Conservation (phyloP, 768 basidiomycete species). For the Mycena metata region DNA sequence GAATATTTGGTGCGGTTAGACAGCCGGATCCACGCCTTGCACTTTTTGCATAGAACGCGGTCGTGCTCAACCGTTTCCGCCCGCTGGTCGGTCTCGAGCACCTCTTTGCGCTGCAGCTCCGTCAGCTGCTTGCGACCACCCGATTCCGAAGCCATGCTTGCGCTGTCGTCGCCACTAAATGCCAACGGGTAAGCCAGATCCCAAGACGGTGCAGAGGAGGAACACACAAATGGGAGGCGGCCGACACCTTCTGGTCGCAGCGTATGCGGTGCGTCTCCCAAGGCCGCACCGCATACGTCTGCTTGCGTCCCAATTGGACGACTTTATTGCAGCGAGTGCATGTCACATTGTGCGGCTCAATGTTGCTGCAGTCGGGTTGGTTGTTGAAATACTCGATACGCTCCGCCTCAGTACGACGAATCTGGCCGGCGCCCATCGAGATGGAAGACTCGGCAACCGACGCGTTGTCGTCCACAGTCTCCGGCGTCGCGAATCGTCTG, state of each 20-base stretch:
- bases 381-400: constrained; percentile 75
- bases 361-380: constrained; percentile 67
- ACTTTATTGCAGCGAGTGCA: constrained; percentile 71
- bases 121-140: constrained; percentile 41
- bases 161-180: constrained; percentile 26
- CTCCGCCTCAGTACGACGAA: constrained; percentile 72
- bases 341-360: constrained; percentile 70
- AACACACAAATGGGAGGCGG: constrained; percentile 43
- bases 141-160: constrained; percentile 31
- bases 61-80: constrained; percentile 64
- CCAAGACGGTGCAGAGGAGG: constrained; percentile 8
- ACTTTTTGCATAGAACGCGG: constrained; percentile 70
- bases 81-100: constrained; percentile 67
- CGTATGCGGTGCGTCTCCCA: constrained; percentile 72
- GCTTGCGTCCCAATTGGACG: constrained; percentile 68
- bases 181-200: constrained; percentile 12
- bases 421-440: constrained; percentile 51
- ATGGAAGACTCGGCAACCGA: constrained; percentile 68
- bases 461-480: constrained; percentile 61
- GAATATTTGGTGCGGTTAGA: constrained; percentile 57
- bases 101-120: constrained; percentile 62
- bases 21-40: constrained; percentile 74
- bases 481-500: constrained; percentile 47
- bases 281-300: constrained; percentile 68
- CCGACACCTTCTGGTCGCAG: constrained; percentile 61